phyloP scores from a whole-genome alignment of 176 grass and related monocot species.

The Alopecurus myosuroides region DNA sequence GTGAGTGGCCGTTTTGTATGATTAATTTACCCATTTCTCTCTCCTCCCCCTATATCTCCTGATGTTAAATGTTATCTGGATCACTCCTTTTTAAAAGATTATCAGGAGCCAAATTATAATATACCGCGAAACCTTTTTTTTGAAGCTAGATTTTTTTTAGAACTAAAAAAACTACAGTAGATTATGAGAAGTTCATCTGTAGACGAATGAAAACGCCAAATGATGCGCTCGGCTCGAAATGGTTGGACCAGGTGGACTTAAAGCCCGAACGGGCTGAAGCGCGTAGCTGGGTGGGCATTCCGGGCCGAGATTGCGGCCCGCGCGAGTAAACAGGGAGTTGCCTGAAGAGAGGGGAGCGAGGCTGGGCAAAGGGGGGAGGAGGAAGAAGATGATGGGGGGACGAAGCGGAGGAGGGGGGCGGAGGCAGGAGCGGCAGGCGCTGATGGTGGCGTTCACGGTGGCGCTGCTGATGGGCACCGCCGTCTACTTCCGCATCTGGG shows the following conservation, averaged over 20 bases:
- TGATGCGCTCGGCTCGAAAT: not conserved
- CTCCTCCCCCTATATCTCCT: not conserved
- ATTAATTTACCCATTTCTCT: not conserved
- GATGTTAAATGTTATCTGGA: too few relatives aligned
- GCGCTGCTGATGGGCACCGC: constrained; percentile 46
- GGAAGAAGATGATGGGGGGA: constrained; percentile 24
- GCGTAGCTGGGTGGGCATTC: not conserved
- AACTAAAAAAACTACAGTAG: too few relatives aligned
- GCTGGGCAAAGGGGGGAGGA: not conserved
- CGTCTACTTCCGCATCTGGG: constrained; percentile 59
- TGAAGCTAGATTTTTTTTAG: too few relatives aligned
- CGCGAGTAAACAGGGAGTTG: not conserved
- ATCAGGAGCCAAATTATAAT: too few relatives aligned
- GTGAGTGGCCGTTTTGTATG: not conserved
- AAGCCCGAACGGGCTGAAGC: not conserved
- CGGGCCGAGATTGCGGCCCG: not conserved
- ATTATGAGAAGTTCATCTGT: too few relatives aligned
- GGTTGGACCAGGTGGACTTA: not conserved
- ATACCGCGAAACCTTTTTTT: too few relatives aligned
- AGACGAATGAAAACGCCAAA: not conserved
- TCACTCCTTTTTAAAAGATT: too few relatives aligned
- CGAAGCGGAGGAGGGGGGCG: constrained; percentile 24
- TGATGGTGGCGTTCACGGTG: constrained; percentile 46
- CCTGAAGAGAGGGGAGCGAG: not conserved
- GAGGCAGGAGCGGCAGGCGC: constrained; percentile 39